Percentiles rank a stretch among this genome's conserved stretches.
These are phyloP conservation scores for Nothomitra cinnamomea DNA, from an alignment of 2,329 filamentous ascomycete species.

Conservation along the genomic window DNA sequence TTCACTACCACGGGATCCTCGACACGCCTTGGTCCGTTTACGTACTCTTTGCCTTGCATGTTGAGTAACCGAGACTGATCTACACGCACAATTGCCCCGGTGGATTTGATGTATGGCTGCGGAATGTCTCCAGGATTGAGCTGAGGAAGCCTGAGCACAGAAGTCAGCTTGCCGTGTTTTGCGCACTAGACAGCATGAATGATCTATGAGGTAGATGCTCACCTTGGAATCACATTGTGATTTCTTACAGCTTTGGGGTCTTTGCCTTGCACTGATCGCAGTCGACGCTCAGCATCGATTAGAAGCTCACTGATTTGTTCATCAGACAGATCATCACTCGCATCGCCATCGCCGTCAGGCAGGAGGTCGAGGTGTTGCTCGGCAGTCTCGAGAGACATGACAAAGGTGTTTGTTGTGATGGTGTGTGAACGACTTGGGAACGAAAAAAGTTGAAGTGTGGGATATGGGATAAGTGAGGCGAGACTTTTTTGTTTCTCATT, in stretches of 20 bases:
- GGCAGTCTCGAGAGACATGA: too few species aligned
- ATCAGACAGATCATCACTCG: conserved; percentile 35
- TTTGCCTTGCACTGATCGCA: conserved; percentile 11
- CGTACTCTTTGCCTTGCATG: conserved; percentile 28
- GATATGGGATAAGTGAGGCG: too few species aligned
- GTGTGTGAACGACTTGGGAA: too few species aligned
- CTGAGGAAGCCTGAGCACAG: conserved; percentile 29
- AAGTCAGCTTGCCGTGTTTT: background rate
- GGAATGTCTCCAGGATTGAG: conserved; percentile 29
- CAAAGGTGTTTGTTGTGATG: too few species aligned
- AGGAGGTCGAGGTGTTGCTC: too few species aligned
- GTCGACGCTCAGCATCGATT: conserved; percentile 23
- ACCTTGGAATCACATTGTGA: background rate
- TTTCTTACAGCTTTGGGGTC: background rate
- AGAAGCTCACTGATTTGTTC: conserved; percentile 32
- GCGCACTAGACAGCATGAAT: background rate
- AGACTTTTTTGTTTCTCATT: too few species aligned
- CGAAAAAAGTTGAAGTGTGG: too few species aligned
- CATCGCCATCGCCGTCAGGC: background rate
- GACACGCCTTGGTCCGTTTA: conserved; percentile 33
- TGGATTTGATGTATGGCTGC: conserved; percentile 36
- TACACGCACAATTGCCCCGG: conserved; percentile 34
- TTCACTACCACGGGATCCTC: conserved; percentile 33
- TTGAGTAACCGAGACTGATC: conserved; percentile 34
- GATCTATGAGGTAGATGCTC: background rate